Conservation (phyloP, 1,284 basidiomycete genomes). For the Leccinum griseonigrum region DNA sequence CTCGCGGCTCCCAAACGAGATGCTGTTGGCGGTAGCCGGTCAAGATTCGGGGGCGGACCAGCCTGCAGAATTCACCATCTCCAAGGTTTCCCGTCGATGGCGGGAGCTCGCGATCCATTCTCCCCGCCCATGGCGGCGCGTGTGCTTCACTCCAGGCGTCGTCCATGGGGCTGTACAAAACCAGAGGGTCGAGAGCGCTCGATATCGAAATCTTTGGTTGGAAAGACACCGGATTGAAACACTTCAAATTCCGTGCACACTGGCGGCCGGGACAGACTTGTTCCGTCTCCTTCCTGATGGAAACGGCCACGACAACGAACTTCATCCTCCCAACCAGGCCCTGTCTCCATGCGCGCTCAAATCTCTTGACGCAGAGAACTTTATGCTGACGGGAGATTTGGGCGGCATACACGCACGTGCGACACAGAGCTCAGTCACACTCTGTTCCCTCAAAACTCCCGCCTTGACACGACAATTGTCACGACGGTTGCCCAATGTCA, state of each 20-base stretch:
- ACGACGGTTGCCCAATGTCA: too few relatives aligned
- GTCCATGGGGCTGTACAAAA: slow-evolving; percentile 27
- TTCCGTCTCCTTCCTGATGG: slow-evolving; percentile 25
- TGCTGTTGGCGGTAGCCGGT: slow-evolving; percentile 25
- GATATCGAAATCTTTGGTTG: slow-evolving; percentile 30
- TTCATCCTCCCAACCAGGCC: not conserved
- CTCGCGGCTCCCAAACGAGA: slow-evolving; percentile 31
- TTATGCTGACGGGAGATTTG: slow-evolving; percentile 24
- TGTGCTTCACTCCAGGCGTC: slow-evolving; percentile 24
- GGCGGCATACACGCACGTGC: slow-evolving; percentile 14
- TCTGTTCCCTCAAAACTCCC: too few relatives aligned
- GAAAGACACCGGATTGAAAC: slow-evolving; percentile 29
- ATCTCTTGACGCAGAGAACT: slow-evolving; percentile 31
- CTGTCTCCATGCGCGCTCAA: slow-evolving; percentile 19
- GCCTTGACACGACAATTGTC: too few relatives aligned
- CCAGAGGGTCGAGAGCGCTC: slow-evolving; percentile 23
- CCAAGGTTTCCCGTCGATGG: slow-evolving; percentile 32
- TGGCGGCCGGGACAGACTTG: slow-evolving; percentile 31
- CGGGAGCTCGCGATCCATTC: slow-evolving; percentile 27
- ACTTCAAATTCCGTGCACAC: slow-evolving; percentile 30
- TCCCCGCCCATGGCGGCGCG: slow-evolving; percentile 27
- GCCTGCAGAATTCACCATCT: slow-evolving; percentile 25
- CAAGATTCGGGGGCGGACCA: slow-evolving; percentile 22
- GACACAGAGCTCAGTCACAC: slow-evolving; percentile 8
- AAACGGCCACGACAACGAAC: slow-evolving; percentile 5